Evolutionary conservation across 2,329 filamentous ascomycete species (phyloP).

Genomic region (Diaporthe batatas): DNA sequence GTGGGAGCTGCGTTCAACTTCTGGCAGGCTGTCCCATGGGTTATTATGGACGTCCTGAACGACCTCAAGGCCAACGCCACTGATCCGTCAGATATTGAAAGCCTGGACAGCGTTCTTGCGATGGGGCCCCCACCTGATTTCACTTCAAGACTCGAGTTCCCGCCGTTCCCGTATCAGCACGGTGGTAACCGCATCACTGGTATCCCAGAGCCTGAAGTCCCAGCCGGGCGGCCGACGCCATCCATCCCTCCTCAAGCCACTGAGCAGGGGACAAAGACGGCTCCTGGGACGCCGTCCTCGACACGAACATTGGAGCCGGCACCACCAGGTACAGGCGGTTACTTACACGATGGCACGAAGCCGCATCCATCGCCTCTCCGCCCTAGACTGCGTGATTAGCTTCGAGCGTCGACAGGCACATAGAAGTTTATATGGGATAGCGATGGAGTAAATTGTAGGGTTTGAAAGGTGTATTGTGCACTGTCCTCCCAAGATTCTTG

Average conservation of each 20-base stretch:
- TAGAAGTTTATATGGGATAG: too few species aligned
- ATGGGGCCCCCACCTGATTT: background rate
- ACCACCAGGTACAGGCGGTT: background rate
- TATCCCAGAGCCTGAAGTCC: too few species aligned
- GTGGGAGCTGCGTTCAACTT: constrained; percentile 1
- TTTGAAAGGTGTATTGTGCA: too few species aligned
- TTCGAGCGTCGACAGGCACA: too few species aligned
- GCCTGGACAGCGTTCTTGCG: background rate
- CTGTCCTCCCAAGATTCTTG: too few species aligned
- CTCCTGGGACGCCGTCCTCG: background rate
- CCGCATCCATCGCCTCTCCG: too few species aligned
- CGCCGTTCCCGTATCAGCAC: background rate
- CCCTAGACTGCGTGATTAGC: too few species aligned
- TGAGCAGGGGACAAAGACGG: too few species aligned
- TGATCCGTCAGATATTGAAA: background rate
- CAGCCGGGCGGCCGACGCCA: background rate
- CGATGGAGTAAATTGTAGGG: too few species aligned
- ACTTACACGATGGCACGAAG: background rate
- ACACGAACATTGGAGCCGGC: background rate
- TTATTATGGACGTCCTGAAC: background rate
- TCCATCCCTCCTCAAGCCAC: background rate
- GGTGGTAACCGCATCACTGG: background rate
- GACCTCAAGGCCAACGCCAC: background rate
- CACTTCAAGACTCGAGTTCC: background rate
- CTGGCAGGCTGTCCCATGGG: background rate